phyloP scores from a whole-genome alignment of 345 rosid genomes.

The Salix viminalis region DNA sequence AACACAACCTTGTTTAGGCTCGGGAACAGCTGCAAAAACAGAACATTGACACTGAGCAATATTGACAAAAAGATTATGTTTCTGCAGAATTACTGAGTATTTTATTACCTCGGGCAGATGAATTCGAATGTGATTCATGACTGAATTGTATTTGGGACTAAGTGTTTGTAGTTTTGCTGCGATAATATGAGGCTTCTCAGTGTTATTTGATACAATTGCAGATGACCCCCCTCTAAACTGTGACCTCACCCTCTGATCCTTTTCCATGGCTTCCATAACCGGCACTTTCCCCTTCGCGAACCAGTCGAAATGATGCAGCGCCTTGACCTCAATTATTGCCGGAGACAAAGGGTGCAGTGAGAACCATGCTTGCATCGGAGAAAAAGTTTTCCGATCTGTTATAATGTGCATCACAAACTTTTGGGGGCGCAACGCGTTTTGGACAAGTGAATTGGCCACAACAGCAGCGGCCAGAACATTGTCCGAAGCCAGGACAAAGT shows the following conservation, averaged over 20 bases:
- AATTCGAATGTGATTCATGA: slow-evolving; percentile 92
- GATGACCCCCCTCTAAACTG: slow-evolving; percentile 96
- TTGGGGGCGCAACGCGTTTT: slow-evolving; percentile 58
- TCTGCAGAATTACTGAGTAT: background rate
- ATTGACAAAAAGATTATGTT: background rate
- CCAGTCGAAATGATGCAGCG: slow-evolving; percentile 97
- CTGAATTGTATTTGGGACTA: slow-evolving; percentile 88
- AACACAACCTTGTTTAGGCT: slow-evolving; percentile 83
- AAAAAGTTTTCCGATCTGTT: slow-evolving; percentile 85
- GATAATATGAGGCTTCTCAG: slow-evolving; percentile 66
- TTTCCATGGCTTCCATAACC: slow-evolving; percentile 95
- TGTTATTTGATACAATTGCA: slow-evolving; percentile 60
- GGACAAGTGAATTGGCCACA: slow-evolving; percentile 67
- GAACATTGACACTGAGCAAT: background rate
- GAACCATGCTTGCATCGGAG: slow-evolving; percentile 99
- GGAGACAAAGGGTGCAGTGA: slow-evolving; percentile 75
- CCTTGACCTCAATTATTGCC: slow-evolving; percentile 90
- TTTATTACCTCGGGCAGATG: slow-evolving; percentile 79
- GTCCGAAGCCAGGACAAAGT: slow-evolving; percentile 84
- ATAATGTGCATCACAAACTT: slow-evolving; percentile 78
- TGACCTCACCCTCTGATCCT: slow-evolving; percentile 78
- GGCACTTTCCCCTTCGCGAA: slow-evolving; percentile 90
- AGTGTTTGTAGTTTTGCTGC: slow-evolving; percentile 93
- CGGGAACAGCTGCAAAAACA: slow-evolving; percentile 70
- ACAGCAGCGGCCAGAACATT: slow-evolving; percentile 92